Base-by-base conservation (phyloP, 495 filamentous ascomycete species). In the Trichoderma reesei region DNA sequence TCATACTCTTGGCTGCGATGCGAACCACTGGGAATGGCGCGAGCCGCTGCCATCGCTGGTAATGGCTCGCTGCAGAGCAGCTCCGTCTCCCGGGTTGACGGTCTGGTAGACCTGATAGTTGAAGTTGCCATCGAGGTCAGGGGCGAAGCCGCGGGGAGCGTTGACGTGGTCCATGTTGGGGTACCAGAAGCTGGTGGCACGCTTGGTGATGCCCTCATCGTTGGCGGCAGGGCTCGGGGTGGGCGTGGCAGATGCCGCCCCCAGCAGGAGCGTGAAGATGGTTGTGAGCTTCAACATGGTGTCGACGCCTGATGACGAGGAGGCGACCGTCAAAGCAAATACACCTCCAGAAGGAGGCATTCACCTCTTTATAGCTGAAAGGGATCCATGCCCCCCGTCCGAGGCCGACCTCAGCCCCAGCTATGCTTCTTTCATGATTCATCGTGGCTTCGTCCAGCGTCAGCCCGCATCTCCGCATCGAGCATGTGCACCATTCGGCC, bases 41-140 rank as follows among this genome's bases (percentile, higher is more conserved):
- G 51, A 33, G 51, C 26, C 31, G 16, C 51, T 56, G 7, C 51
- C 51, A 56, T 56, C 51, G 6, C 51, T 56, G 8, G 51, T 56
- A 6, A 56, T 56, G 26, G 51, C 51, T 11, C 9, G 7, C 31
- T 56, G 51, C 9, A 56, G 51, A 56, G 51, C 16, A 56, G 4
- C 51, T 56, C 51, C 51, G 34, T 56, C 51, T 13, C 51, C 51
- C 11, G 51, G 51, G 26, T 56, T 56, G 31, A 56, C 51, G 4
- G 51, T 36, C 51, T 56, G 51, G 26, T 56, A 56, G 7, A 56
- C 51, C 34, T 56, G 51, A 16, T 56, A 56, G 51, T 56, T 56
- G 51, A 56, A 56, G 51, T 56, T 56, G 10, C 51, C 51, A 2
- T 56, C 51, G 14, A 56, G 51, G 18, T 56, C 51, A 56, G 51